Percentiles rank a stretch among this genome's conserved stretches.
Conservation (phyloP, 805 yeast species). For the Candida khao-thaluensis region DNA sequence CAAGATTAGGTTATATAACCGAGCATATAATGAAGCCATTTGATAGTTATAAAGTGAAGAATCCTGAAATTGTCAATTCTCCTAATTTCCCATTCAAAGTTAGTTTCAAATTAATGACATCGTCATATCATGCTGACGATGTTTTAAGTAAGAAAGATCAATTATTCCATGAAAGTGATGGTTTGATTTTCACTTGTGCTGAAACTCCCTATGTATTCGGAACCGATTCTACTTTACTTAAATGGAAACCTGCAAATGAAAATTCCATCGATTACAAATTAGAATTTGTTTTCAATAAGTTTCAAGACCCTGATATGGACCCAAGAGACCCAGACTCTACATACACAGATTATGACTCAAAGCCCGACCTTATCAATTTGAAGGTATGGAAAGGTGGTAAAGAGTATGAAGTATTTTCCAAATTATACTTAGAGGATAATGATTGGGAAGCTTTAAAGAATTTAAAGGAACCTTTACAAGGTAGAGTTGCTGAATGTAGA, state of each 20-base stretch:
- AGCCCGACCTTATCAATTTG: slow-evolving; percentile 62
- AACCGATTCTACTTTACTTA: slow-evolving; percentile 79
- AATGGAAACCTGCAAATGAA: slow-evolving; percentile 98
- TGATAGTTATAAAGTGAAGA: slow-evolving; percentile 59
- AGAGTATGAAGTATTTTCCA: slow-evolving; percentile 64
- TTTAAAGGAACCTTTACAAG: slow-evolving; percentile 79
- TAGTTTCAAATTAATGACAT: slow-evolving; percentile 84
- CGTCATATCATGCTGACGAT: slow-evolving; percentile 71
- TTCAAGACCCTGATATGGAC: slow-evolving; percentile 61
- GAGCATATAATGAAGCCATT: slow-evolving; percentile 82
- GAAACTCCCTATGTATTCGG: slow-evolving; percentile 85
- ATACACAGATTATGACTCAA: slow-evolving; percentile 77
- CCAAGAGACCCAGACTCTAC: slow-evolving; percentile 67
- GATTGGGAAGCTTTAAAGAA: slow-evolving; percentile 79
- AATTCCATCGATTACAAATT: slow-evolving; percentile 89
- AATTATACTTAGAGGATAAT: slow-evolving; percentile 58
- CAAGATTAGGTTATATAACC: slow-evolving; percentile 83
- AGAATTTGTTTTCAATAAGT: slow-evolving; percentile 56
- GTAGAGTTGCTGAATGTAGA: slow-evolving; percentile 83
- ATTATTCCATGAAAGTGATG: slow-evolving; percentile 88
- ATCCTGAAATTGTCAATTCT: slow-evolving; percentile 69
- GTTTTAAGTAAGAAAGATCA: slow-evolving; percentile 70
- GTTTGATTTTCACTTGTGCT: slow-evolving; percentile 89
- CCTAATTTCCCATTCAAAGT: slow-evolving; percentile 77
- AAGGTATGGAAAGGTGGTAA: slow-evolving; percentile 75